phyloP scores from a whole-genome alignment of 2,329 filamentous ascomycete genomes.

The Chaetomium sp. region DNA sequence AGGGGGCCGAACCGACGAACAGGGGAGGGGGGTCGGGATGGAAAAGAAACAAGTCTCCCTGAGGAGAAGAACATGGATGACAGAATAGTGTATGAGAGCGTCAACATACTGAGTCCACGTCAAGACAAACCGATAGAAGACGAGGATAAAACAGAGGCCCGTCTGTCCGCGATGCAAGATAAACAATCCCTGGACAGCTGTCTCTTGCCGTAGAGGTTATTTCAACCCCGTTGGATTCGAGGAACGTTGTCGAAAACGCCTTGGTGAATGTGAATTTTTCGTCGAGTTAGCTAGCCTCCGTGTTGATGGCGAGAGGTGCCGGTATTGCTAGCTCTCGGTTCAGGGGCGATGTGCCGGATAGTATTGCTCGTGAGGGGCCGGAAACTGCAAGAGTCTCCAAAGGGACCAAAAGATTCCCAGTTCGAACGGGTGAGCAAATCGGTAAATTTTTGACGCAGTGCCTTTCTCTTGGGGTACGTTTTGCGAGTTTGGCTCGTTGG shows the following conservation, averaged over 20 bases:
- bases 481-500: conserved; percentile 28
- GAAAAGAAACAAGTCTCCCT: neutral
- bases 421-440: conserved; percentile 29
- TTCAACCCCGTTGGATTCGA: conserved; percentile 18
- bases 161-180: neutral
- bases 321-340: conserved; percentile 1
- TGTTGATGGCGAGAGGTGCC: conserved; percentile 1
- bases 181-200: conserved; percentile 1
- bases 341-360: conserved; percentile 28
- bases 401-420: conserved; percentile 36
- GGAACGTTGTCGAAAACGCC: no score
- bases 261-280: no score
- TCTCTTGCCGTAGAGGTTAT: conserved; percentile 4
- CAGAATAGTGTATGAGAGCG: conserved; percentile 24
- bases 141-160: conserved; percentile 10
- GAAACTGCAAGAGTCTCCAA: conserved; percentile 30
- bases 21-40: conserved; percentile 9
- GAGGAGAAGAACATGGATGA: conserved; percentile 21
- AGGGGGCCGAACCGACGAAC: conserved; percentile 28
- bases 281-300: neutral
- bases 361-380: conserved; percentile 27
- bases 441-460: conserved; percentile 25
- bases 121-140: neutral
- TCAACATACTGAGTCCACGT: conserved; percentile 27
- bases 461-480: conserved; percentile 25